Evolutionary conservation across 371 early-diverging fungal species (phyloP).

Genomic region (Mortierella sp.): DNA sequence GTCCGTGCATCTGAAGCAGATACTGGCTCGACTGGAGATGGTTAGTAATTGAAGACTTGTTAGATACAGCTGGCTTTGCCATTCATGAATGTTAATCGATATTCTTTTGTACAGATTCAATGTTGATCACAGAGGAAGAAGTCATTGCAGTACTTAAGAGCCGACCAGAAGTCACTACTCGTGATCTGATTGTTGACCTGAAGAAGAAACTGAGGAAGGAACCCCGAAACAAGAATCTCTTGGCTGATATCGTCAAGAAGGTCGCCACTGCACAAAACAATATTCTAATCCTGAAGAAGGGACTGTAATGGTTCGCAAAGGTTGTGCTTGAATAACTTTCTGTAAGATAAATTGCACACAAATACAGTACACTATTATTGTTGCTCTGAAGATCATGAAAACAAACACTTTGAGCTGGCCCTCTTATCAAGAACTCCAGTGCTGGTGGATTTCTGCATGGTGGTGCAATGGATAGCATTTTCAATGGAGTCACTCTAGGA

Average conservation of each 20-base stretch:
- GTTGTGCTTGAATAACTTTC: no score
- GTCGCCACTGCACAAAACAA: slow-evolving; percentile 68
- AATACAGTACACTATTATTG: no score
- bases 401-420: no score
- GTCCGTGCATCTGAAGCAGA: slow-evolving; percentile 5
- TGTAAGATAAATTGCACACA: no score
- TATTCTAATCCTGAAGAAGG: slow-evolving; percentile 60
- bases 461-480: no score
- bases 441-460: no score
- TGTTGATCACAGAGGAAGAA: slow-evolving; percentile 77
- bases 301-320: slow-evolving; percentile 31
- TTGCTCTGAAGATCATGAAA: no score
- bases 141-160: slow-evolving; percentile 72
- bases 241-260: slow-evolving; percentile 71
- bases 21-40: slow-evolving; percentile 8
- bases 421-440: no score
- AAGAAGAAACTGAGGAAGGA: slow-evolving; percentile 78
- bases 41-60: not conserved
- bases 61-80: not conserved
- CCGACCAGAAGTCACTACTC: slow-evolving; percentile 67
- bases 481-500: no score
- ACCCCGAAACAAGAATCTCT: slow-evolving; percentile 69
- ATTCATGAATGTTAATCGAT: not conserved
- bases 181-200: slow-evolving; percentile 75
- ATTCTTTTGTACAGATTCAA: slow-evolving; percentile 23